phyloP scores from a whole-genome alignment of 75 land plant genomes.

The Chamaecyparis obtusa region DNA sequence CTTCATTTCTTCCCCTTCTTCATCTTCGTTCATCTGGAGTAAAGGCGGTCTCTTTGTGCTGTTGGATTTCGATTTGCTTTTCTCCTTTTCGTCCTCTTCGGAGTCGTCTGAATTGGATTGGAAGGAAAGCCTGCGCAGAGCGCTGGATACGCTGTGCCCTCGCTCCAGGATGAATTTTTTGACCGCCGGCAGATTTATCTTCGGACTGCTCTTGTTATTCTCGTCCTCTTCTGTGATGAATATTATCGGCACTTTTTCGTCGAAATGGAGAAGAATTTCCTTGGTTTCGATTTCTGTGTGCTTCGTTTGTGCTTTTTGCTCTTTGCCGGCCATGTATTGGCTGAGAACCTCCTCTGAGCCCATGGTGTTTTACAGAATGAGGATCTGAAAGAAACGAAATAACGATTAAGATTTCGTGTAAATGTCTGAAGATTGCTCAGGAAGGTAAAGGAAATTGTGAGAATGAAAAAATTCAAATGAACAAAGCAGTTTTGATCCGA shows the following conservation, averaged over 20 bases:
- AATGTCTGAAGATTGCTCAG: too few species aligned
- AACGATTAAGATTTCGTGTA: background rate
- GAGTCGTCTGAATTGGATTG: conserved; percentile 15
- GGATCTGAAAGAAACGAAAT: background rate
- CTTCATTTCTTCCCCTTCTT: conserved; percentile 24
- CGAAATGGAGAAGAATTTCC: background rate
- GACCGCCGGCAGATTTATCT: conserved; percentile 17
- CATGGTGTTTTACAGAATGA: background rate
- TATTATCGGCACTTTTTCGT: background rate
- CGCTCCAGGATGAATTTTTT: conserved; percentile 48
- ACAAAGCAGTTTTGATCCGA: too few species aligned
- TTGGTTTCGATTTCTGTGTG: background rate
- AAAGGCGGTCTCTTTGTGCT: conserved; percentile 23
- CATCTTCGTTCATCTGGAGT: conserved; percentile 17
- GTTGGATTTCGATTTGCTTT: conserved; percentile 26
- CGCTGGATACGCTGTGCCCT: conserved; percentile 41
- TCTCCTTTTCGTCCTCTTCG: background rate
- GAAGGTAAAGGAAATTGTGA: too few species aligned
- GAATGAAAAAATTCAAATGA: too few species aligned
- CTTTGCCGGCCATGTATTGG: background rate
- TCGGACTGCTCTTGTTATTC: background rate
- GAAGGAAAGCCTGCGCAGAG: conserved; percentile 28
- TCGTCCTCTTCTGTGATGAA: background rate
- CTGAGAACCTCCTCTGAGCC: background rate
- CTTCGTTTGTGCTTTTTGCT: background rate